These are phyloP conservation scores for Chalaropsis thielavioides DNA, from an alignment of 2,329 filamentous ascomycete species.

Conservation along the genomic window DNA sequence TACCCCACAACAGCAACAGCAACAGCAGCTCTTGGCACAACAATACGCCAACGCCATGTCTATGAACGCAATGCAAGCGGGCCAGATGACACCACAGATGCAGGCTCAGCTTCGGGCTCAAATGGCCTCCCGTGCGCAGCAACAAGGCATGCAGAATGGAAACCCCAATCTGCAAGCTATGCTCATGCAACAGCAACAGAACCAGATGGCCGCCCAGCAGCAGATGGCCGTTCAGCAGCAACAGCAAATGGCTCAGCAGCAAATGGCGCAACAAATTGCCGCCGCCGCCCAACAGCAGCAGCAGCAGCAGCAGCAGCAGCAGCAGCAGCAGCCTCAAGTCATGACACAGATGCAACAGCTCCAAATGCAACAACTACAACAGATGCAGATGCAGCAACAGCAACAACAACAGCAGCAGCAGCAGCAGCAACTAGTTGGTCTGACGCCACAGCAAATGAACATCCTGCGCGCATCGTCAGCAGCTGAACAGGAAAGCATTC, in stretches of 20 bases:
- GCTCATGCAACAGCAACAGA: slow-evolving; percentile 27
- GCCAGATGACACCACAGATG: slow-evolving; percentile 19
- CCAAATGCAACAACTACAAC: slow-evolving; percentile 21
- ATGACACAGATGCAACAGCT: slow-evolving; percentile 7
- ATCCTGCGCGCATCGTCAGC: background rate
- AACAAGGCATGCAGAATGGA: slow-evolving; percentile 12
- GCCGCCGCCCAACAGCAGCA: slow-evolving; percentile 25
- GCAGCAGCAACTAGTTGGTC: slow-evolving; percentile 20
- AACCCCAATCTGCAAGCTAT: slow-evolving; percentile 20
- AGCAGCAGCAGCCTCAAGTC: slow-evolving; percentile 17
- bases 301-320: slow-evolving; percentile 25
- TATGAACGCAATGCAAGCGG: slow-evolving; percentile 17
- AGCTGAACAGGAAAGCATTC: slow-evolving; percentile 27
- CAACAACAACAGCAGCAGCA: slow-evolving; percentile 21
- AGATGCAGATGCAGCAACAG: slow-evolving; percentile 25
- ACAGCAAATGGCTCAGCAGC: slow-evolving; percentile 22
- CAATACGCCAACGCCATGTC: slow-evolving; percentile 9
- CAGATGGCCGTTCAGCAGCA: slow-evolving; percentile 26
- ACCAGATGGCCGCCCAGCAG: slow-evolving; percentile 36
- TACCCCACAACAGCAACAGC: slow-evolving; percentile 16
- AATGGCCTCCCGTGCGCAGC: background rate
- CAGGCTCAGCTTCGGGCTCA: slow-evolving; percentile 1
- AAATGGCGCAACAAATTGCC: slow-evolving; percentile 20
- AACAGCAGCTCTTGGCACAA: slow-evolving; percentile 17
- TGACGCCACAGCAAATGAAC: slow-evolving; percentile 24